Percentiles rank a stretch among this genome's conserved stretches.
Conservation (phyloP, 345 rosid genomes). For the Brassica cretica region DNA sequence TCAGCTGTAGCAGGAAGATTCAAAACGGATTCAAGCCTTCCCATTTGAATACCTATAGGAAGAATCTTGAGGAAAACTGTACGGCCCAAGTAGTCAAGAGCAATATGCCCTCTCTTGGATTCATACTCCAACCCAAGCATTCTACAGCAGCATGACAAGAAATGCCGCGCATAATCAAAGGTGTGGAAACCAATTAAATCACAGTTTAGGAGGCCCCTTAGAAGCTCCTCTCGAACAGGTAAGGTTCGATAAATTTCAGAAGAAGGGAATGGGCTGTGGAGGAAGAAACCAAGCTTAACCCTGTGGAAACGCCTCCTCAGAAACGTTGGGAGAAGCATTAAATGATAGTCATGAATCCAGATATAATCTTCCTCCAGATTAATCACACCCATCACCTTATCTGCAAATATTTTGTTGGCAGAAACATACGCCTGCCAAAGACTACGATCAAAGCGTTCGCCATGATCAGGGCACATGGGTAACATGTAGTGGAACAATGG, state of each 20-base stretch:
- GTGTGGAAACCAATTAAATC: constrained; percentile 59
- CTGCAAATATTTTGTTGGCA: constrained; percentile 53
- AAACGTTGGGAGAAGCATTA: constrained; percentile 50
- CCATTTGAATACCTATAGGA: constrained; percentile 54
- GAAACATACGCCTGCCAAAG: constrained; percentile 55
- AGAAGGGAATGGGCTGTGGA: constrained; percentile 54
- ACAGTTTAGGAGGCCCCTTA: constrained; percentile 47
- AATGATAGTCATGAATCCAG: constrained; percentile 55
- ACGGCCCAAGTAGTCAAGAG: constrained; percentile 52
- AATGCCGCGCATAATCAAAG: constrained; percentile 54
- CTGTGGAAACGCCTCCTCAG: constrained; percentile 47
- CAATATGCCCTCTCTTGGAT: constrained; percentile 52
- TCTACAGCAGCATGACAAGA: constrained; percentile 52
- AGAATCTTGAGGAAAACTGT: constrained; percentile 51
- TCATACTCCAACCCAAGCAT: constrained; percentile 54
- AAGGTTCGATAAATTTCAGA: constrained; percentile 53
- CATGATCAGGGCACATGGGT: constrained; percentile 48
- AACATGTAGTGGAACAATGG: constrained; percentile 57
- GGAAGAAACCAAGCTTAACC: constrained; percentile 55
- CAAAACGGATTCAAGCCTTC: constrained; percentile 47
- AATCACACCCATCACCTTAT: constrained; percentile 48
- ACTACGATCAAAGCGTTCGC: constrained; percentile 43
- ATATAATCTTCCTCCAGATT: constrained; percentile 49
- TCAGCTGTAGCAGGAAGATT: constrained; percentile 45
- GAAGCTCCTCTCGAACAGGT: constrained; percentile 49